Conservation (phyloP, 352 stramenopile genomes). For the Phytophthora pinifolia region DNA sequence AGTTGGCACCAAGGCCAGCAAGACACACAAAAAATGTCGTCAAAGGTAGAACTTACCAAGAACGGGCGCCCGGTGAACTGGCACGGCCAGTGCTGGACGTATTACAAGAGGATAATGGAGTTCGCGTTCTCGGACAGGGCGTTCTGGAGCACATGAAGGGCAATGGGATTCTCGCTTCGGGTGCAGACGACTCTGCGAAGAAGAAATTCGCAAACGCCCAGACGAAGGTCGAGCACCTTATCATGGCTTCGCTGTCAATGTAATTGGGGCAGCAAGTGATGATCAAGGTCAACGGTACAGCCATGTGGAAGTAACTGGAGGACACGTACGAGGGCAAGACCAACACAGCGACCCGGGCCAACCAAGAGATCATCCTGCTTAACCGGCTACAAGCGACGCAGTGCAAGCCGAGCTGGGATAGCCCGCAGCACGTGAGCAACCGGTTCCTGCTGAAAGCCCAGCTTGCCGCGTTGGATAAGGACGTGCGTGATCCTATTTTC, state of each 20-base stretch:
- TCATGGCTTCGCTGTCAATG: conserved; percentile 12
- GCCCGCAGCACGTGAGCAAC: conserved; percentile 6
- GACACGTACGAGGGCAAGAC: conserved; percentile 7
- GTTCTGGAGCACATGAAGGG: neutral
- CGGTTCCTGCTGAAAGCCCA: conserved; percentile 14
- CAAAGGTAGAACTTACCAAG: conserved; percentile 21
- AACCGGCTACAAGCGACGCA: conserved; percentile 11
- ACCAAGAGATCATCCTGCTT: conserved; percentile 18
- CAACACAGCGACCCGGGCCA: conserved; percentile 7
- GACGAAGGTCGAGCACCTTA: conserved; percentile 9
- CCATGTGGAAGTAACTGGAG: conserved; percentile 8
- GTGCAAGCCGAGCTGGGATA: no score
- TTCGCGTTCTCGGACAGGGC: conserved; percentile 1
- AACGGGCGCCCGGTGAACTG: conserved; percentile 9
- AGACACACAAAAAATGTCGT: conserved; percentile 8
- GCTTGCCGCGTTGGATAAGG: conserved; percentile 1
- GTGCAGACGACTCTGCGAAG: conserved; percentile 1
- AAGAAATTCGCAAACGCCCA: conserved; percentile 6
- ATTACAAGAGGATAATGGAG: conserved; percentile 17
- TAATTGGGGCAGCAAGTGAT: conserved; percentile 9
- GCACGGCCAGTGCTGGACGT: conserved; percentile 13
- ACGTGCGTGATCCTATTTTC: conserved; percentile 10
- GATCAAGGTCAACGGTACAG: conserved; percentile 1
- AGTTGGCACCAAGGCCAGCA: conserved; percentile 4
- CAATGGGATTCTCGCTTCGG: neutral